Evolutionary conservation across 441 rosid genomes (phyloP).

Genomic region (Pelargonium citronellum): DNA sequence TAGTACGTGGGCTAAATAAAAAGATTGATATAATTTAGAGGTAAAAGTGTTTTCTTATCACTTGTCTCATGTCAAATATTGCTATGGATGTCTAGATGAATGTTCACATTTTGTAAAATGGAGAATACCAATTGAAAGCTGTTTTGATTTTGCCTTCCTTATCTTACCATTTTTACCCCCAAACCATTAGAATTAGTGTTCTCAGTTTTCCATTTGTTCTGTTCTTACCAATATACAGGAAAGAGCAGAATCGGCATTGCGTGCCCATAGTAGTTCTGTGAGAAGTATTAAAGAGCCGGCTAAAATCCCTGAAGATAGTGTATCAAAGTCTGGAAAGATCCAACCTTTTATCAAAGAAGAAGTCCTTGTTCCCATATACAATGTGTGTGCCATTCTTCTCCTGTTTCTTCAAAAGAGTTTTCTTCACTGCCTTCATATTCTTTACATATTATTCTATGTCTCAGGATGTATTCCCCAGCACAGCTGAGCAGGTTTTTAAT

Average conservation of each 20-base stretch:
- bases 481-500: conserved; percentile 61
- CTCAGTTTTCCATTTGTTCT: conserved; percentile 1
- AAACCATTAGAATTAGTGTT: background rate
- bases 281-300: conserved; percentile 42
- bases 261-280: conserved; percentile 91
- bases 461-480: conserved; percentile 73
- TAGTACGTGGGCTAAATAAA: too few relatives aligned
- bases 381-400: conserved; percentile 39
- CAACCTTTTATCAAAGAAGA: conserved; percentile 81
- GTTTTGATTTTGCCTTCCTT: conserved; percentile 13
- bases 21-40: too few relatives aligned
- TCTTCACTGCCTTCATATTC: conserved; percentile 16
- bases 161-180: background rate
- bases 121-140: background rate
- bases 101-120: too few relatives aligned
- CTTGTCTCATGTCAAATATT: too few relatives aligned
- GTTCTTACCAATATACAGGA: conserved; percentile 44
- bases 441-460: conserved; percentile 25
- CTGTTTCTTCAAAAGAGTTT: conserved; percentile 14
- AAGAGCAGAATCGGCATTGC: conserved; percentile 74
- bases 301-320: conserved; percentile 45
- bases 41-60: too few relatives aligned
- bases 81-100: too few relatives aligned
- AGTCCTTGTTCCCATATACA: conserved; percentile 65
- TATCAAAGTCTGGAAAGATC: conserved; percentile 43